phyloP scores from a whole-genome alignment of 148 eudicot species.

The Nyssa sinensis region DNA sequence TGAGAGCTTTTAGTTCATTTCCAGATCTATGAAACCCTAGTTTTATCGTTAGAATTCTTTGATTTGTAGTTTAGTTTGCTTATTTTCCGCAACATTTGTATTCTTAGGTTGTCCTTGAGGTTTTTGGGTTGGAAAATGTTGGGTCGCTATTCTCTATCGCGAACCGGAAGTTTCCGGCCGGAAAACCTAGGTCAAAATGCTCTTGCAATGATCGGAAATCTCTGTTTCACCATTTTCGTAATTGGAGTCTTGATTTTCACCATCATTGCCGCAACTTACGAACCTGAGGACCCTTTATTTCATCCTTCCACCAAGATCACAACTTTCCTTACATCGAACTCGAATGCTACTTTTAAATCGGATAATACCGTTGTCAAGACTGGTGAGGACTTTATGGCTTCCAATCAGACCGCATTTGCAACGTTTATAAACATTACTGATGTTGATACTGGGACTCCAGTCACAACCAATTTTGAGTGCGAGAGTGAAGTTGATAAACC shows the following conservation, averaged over 20 bases:
- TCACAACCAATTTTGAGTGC: conserved; percentile 40
- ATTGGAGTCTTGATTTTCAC: conserved; percentile 79
- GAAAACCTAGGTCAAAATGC: conserved; percentile 82
- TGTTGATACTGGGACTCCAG: conserved; percentile 39
- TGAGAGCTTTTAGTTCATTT: background rate
- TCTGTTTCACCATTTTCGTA: conserved; percentile 72
- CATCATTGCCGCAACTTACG: conserved; percentile 73
- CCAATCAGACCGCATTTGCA: conserved; percentile 61
- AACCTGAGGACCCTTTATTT: conserved; percentile 85
- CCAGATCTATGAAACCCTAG: background rate
- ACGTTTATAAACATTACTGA: conserved; percentile 65
- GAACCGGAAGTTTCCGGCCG: conserved; percentile 58
- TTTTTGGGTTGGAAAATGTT: conserved; percentile 38
- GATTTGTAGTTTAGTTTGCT: background rate
- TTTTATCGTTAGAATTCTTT: background rate
- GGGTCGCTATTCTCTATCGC: conserved; percentile 46
- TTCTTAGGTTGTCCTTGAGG: background rate
- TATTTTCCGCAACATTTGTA: background rate
- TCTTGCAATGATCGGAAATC: conserved; percentile 67
- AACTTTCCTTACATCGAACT: conserved; percentile 62
- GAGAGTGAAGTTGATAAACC: conserved; percentile 56
- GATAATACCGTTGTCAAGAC: conserved; percentile 69
- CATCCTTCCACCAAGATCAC: conserved; percentile 77
- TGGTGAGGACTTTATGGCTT: conserved; percentile 86
- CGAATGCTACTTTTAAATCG: conserved; percentile 67